Evolutionary conservation across 2,329 filamentous ascomycete species (phyloP), one percentile per base, ranked within the genome.

Genomic region (Pseudogymnoascus sp.): DNA sequence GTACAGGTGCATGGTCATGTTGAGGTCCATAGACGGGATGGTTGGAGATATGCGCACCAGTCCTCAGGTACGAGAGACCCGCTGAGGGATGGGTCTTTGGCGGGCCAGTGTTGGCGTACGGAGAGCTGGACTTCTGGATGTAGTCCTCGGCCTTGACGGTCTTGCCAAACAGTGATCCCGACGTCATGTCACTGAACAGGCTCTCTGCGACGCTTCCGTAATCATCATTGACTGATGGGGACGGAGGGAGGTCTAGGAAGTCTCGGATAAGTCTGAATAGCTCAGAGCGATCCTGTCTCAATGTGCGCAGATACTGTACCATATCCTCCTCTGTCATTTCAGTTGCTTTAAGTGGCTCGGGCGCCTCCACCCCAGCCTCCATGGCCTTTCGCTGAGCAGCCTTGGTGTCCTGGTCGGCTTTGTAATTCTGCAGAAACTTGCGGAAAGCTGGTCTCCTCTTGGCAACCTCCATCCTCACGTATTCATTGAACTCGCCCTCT

Each of bases 21-120:
- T 86, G 84, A 8, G 86, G 85, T 3, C 86, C 86, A 67, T 82
- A 81, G 30, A 80, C 70, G 2, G 84, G 82, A 69, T 87, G 84
- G 69, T 87, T 88, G 67, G 79, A 75, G 49, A 84, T 73, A 68
- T 81, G 76, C 22, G 81, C 76, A 62, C 79, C 77, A 11, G 81
- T 82, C 58, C 83, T 80, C 2, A 82, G 74, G 70, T 89, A 88
- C 12, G 82, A 81, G 4, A 89, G 75, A 65, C 86, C 86, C 4
- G 83, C 85, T 3, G 83, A 85, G 2, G 86, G 85, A 72, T 89
- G 86, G 6, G 86, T 88, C 63, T 80, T 80, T 1, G 84, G 82
- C 19, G 82, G 82, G 2, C 80, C 81, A 28, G 71, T 71, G 33
- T 72, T 68, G 35, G 74, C 75, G 67, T 81, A 82, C 62, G 76